Evolutionary conservation across 1,284 basidiomycete species (phyloP), one percentile per base, ranked within the genome.

Genomic region (Tilletia caries): DNA sequence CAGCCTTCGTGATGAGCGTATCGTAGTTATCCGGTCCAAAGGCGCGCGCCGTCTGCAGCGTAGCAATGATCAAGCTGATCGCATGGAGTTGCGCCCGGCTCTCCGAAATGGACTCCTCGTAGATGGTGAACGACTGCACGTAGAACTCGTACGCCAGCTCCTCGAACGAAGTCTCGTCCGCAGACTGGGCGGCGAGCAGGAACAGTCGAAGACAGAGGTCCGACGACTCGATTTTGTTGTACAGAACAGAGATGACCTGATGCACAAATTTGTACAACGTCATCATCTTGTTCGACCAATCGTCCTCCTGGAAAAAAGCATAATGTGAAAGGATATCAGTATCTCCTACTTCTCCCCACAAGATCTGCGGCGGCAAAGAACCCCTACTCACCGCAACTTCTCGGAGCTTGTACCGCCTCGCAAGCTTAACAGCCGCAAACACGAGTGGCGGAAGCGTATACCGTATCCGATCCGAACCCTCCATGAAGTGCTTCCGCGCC

Each of bases 91-190:
- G 81, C 13, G 79, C 75, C 43, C 80, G 70, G 27, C 77, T 79
- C 64, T 82, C 81, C 15, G 75, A 76, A 62, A 82, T 78, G n/a
- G 76, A 79, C 71, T 82, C 81, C 64, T 82, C 81, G 73, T 82
- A 82, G 58, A 82, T 78, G 15, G 81, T 81, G 67, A 82, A 82
- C 1, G 78, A 71, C 68, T 82, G 81, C 33, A 82, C 80, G 68
- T 80, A 82, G 60, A 80, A 82, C 60, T 82, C 81, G 73, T 82
- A 82, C 20, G 75, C 72, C 18, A 81, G 73, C 72, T 82, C 81
- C 65, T 83, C 81, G 66, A 81, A 79, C 2, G 77, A 76, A 46
- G 73, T 72, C 62, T 82, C 80, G 67, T 82, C 81, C 5, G 81
- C 81, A 3, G 75, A 78, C 66, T 82, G 79, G 1, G 81, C 80